Base-by-base conservation (phyloP, 768 basidiomycete genomes). In the Lactifluus hygrophoroides region DNA sequence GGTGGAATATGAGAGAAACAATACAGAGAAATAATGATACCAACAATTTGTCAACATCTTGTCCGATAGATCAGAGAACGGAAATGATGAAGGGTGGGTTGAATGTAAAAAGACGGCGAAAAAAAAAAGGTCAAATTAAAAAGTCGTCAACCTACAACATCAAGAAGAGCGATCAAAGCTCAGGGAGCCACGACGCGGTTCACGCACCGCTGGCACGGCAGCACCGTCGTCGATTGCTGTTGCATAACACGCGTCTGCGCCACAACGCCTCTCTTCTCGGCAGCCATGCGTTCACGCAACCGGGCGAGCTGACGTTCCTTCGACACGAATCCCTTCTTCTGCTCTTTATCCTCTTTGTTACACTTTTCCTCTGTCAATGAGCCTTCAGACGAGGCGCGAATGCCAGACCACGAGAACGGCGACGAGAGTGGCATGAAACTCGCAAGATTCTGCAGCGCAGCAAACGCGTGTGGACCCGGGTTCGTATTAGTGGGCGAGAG, bases 261-360 rank as follows among this genome's bases (percentile, higher is more conserved):
- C 47, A 17, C 21, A 23, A 27, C 32, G 35, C 27, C 34, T 44
- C 48, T 52, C 51, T 77, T 74, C 34, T 71, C 67, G 64, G 77
- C 73, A 66, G 78, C 74, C 67, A 90, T 71, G 62, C 83, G 80
- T 32, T 69, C 66, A 68, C 75, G 77, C 65, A 90, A 71, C 70
- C 79, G 82, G 67, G 80, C 79, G 64, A 90, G 69, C 69, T 91
- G 89, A 62, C 74, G 78, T 65, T 84, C 78, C 67, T 79, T 84
- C 27, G 83, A 76, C 47, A 87, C 83, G 66, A 75, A 87, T 11
- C 58, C 61, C 37, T 49, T 53, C 48, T 32, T 32, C 30, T 34
- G 47, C 25, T 52, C 40, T 35, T 28, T 66, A 56, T 67, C 51
- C 58, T 68, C 65, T 58, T 69, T 71, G 67, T 43, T 19, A 11